Evolutionary conservation across 768 basidiomycete species (phyloP), one percentile per base, ranked within the genome.

Genomic region (Hemileccinum rubropunctum): DNA sequence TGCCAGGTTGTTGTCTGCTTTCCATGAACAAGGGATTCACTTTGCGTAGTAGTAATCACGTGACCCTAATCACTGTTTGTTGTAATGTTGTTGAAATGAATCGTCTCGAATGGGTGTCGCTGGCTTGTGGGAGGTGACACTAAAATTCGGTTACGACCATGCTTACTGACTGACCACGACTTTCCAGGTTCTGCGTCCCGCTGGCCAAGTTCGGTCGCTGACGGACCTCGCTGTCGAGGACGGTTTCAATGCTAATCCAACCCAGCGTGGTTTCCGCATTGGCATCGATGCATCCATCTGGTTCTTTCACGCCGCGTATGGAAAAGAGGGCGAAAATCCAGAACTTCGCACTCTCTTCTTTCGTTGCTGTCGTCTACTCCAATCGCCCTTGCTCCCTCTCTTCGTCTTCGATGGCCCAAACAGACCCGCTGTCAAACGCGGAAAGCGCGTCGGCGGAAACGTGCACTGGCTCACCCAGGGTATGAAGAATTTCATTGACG

Each of bases 341-440:
- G 88, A 91, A 47, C 74, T 94, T 9, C 75, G 91, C 23, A 93
- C 88, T 0, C 71, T 88, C 6, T 87, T 94, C 73, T 95, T 92
- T 67, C 86, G 89, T 39, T 91, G 91, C 65, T 82, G 85, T 34
- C 81, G 80, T 20, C 78, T 97, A 3, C 80, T 90, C 66, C 79
- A 77, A 48, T 77, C 83, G 6, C 91, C 93, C 0, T 83, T 95
- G 56, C 76, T 93, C 11, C 91, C 91, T 0, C 77, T 97, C 12
- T 95, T 95, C 65, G 89, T 95, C 4, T 97, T 95, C 62, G 92
- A 97, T 67, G 93, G 93, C 0, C 88, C 89, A 0, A 80, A 84
- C 52, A 80, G 94, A 53, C 93, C 93, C 3, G 78, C 81, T 18
- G 67, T 86, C 56, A 97, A 97, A 71, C 78, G 88, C 32, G 85